A percentile compares a stretch with the other conserved stretches of the same genome.
Evolutionary conservation across 2,329 filamentous ascomycete genomes (phyloP).

Genomic region (Aspergillus sp.): DNA sequence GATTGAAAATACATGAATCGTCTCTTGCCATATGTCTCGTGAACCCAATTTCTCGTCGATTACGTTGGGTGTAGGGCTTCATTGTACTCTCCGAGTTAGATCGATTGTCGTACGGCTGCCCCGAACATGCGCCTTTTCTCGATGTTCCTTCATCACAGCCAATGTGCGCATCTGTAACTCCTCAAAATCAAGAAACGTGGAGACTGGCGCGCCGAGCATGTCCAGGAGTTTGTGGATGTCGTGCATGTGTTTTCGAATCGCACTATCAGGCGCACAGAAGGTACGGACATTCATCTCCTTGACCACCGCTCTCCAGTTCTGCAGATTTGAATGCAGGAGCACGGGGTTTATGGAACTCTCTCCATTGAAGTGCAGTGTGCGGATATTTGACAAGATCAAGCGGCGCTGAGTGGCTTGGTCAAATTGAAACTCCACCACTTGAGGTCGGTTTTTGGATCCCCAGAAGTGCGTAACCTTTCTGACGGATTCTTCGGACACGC

Average conservation of each 20-base stretch:
- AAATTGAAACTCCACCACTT: slow-evolving; percentile 52
- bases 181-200: slow-evolving; percentile 39
- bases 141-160: slow-evolving; percentile 31
- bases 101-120: not conserved
- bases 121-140: slow-evolving; percentile 17
- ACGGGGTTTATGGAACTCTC: slow-evolving; percentile 38
- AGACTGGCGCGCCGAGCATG: slow-evolving; percentile 44
- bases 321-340: slow-evolving; percentile 45
- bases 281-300: slow-evolving; percentile 50
- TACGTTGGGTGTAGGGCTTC: too few relatives aligned
- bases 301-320: slow-evolving; percentile 48
- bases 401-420: slow-evolving; percentile 51
- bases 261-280: slow-evolving; percentile 50
- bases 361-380: slow-evolving; percentile 46
- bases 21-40: not conserved
- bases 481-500: slow-evolving; percentile 40
- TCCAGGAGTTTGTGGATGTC: slow-evolving; percentile 50
- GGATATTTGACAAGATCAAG: slow-evolving; percentile 46
- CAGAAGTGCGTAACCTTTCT: slow-evolving; percentile 38
- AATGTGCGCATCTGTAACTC: slow-evolving; percentile 34
- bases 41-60: not conserved
- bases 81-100: not conserved
- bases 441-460: slow-evolving; percentile 46
- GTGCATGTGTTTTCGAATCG: slow-evolving; percentile 49
- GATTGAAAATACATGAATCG: slow-evolving; percentile 3